Conservation (phyloP, 1,284 basidiomycete genomes). For the Cutaneotrichosporon dermatis region DNA sequence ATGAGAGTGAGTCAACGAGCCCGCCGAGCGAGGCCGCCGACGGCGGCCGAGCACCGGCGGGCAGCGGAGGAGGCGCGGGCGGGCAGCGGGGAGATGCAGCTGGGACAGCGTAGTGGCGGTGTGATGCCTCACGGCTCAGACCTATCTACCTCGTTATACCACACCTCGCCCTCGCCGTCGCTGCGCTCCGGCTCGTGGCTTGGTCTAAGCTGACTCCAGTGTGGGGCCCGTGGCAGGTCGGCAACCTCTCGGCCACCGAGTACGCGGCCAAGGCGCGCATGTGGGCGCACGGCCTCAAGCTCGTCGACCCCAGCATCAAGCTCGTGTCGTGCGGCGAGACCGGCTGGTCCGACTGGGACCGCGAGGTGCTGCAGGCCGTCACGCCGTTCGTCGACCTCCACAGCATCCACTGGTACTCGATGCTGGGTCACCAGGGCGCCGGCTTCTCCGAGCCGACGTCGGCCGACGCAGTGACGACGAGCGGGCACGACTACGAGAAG, state of each 20-base stretch:
- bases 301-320: slow-evolving; percentile 59
- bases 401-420: slow-evolving; percentile 37
- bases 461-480: slow-evolving; percentile 17
- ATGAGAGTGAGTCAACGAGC: slow-evolving; percentile 35
- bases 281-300: slow-evolving; percentile 60
- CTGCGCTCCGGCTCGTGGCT: no score
- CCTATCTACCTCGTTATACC: no score
- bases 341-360: slow-evolving; percentile 39
- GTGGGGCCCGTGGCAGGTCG: slow-evolving; percentile 62
- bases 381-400: slow-evolving; percentile 42
- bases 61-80: no score
- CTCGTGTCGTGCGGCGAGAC: slow-evolving; percentile 58
- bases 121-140: no score
- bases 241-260: slow-evolving; percentile 57
- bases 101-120: no score
- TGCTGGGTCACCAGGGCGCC: slow-evolving; percentile 17
- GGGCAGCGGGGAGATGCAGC: not conserved
- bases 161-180: no score
- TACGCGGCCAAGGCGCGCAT: slow-evolving; percentile 59
- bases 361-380: slow-evolving; percentile 38
- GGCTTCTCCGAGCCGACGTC: no score
- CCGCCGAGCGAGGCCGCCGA: not conserved
- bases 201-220: slow-evolving; percentile 31
- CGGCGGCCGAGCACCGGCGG: no score
- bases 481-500: slow-evolving; percentile 48